phyloP scores from a whole-genome alignment of 495 filamentous ascomycete species.

The Penicillium pancosmium region DNA sequence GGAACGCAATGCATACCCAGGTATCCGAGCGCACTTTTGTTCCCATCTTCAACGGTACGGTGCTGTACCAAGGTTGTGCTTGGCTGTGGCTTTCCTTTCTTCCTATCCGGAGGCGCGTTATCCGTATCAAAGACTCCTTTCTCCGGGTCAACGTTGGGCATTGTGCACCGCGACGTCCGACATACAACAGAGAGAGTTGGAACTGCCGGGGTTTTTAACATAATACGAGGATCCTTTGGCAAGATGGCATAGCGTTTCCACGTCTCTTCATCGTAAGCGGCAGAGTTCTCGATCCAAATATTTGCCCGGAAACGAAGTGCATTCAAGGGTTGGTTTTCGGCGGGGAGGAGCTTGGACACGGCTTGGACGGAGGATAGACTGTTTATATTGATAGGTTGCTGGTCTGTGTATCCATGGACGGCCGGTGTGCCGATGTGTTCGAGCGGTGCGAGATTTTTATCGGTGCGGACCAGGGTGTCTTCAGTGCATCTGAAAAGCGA shows the following conservation, averaged over 20 bases:
- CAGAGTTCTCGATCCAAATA: conserved; percentile 17
- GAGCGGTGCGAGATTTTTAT: conserved; percentile 22
- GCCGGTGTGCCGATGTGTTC: conserved; percentile 20
- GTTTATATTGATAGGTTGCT: conserved; percentile 24
- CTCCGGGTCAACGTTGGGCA: conserved; percentile 21
- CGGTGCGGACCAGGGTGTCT: conserved; percentile 15
- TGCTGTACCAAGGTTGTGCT: conserved; percentile 20
- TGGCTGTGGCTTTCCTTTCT: conserved; percentile 22
- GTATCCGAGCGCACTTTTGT: conserved; percentile 21
- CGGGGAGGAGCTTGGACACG: conserved; percentile 17
- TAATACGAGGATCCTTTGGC: background rate
- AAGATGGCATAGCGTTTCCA: conserved; percentile 22
- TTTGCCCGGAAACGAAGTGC: conserved; percentile 25
- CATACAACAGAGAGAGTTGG: conserved; percentile 20
- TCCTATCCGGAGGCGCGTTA: conserved; percentile 14
- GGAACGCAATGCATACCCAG: conserved; percentile 25
- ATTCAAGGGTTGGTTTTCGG: conserved; percentile 22
- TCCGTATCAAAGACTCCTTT: conserved; percentile 18
- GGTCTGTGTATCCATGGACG: conserved; percentile 23
- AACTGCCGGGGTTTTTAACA: conserved; percentile 4
- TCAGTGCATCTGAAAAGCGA: conserved; percentile 17
- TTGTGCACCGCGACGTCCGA: conserved; percentile 24
- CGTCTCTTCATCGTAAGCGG: conserved; percentile 19
- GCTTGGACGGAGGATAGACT: conserved; percentile 23
- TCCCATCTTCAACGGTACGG: conserved; percentile 20